phyloP scores from a whole-genome alignment of 495 filamentous ascomycete species.

The Aspergillus incahuasiensis region DNA sequence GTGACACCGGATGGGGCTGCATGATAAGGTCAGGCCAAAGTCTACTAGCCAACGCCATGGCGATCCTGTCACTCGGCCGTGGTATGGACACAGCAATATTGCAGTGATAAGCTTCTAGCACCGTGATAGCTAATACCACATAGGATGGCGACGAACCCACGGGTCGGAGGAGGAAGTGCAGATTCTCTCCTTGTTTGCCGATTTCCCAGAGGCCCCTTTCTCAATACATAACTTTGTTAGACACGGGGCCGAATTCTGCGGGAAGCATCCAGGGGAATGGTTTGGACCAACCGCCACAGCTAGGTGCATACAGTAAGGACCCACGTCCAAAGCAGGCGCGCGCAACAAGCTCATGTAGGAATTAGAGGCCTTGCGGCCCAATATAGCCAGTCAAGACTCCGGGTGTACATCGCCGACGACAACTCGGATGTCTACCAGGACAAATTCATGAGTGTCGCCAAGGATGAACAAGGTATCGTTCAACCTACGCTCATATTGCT shows the following conservation, averaged over 20 bases:
- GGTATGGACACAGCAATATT: constrained; percentile 44
- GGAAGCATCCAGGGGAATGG: constrained; percentile 96
- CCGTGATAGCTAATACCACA: constrained; percentile 20
- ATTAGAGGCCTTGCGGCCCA: constrained; percentile 66
- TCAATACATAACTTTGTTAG: constrained; percentile 94
- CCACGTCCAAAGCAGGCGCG: neutral
- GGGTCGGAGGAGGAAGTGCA: constrained; percentile 57
- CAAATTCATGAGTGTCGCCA: constrained; percentile 70
- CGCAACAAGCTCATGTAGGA: constrained; percentile 20
- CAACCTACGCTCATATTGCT: constrained; percentile 84
- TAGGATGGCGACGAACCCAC: constrained; percentile 77
- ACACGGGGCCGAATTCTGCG: constrained; percentile 81
- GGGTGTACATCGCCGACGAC: constrained; percentile 86
- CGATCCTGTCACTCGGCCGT: constrained; percentile 68
- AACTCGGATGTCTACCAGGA: constrained; percentile 91
- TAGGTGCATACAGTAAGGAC: constrained; percentile 84
- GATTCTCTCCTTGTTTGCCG: constrained; percentile 82
- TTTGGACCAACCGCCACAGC: constrained; percentile 98
- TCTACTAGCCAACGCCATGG: constrained; percentile 79
- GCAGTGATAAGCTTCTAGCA: neutral
- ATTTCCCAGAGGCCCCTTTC: constrained; percentile 80
- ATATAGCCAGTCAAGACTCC: constrained; percentile 52
- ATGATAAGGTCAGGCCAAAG: constrained; percentile 98
- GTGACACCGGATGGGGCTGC: constrained; percentile 96
- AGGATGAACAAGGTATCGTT: constrained; percentile 57